Base-by-base conservation (phyloP, 2,329 filamentous ascomycete genomes). In the Cladosporium sp. region DNA sequence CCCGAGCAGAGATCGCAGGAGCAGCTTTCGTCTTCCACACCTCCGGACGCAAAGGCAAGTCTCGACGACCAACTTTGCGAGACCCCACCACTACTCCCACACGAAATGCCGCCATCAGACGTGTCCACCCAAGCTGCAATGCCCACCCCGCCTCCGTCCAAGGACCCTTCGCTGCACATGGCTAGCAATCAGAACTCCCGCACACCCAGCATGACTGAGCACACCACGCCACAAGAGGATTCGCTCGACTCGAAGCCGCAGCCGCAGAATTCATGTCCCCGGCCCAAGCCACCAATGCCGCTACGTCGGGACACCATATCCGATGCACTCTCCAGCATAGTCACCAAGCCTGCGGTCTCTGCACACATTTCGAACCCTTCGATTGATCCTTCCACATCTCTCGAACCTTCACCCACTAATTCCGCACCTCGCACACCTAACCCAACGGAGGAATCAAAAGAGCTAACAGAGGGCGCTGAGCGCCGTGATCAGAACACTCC, bases 381-480 rank as follows among this genome's bases (percentile, higher is more conserved):
- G 70, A 79, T 80, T 68, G 78, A 76, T 74, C 74, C 73, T 4
- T 74, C 79, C n/a, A 19, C 40, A 14, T 42, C 42, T 11, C 34
- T 30, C n/a, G 54, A 57, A 6, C 17, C 54, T 30, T 43, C 51
- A 19, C 30, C 30, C 51, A 55, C 43, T n/a, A 30, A 30, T 8
- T 17, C 51, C 25, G 17, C 51, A 12, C 20, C 38, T 43, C 39
- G 12, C n/a, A 19, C 51, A 55, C 51, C 38, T 36, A 42, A 43
- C 11, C 15, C 38, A 20, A 15, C 39, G 5, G 15, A 89, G 85
- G 81, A 88, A 63, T 66, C 61, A 43, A 62, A 62, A 65, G 64
- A 88, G 89, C 92, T 97, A 91, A 97, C 92, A 85, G 83, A 86
- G 83, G 84, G 85, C 82, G 80, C 80, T 76, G 80, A 80, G 76